Base-by-base conservation (phyloP, 805 yeast species). In the Schizosaccharomyces pombe region DNA sequence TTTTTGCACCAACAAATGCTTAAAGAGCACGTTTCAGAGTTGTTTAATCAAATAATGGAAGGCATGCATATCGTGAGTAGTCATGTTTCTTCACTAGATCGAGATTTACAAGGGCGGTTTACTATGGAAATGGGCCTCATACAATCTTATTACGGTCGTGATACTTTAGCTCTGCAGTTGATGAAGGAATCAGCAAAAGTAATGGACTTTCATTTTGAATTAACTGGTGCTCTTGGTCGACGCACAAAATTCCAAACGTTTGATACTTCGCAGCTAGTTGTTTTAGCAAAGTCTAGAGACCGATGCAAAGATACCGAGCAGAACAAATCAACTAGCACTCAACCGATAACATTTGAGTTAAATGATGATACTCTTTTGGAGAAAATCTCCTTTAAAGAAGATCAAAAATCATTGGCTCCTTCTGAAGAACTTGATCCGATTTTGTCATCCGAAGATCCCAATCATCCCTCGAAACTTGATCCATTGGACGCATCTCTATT, bases 201-300 rank as follows among this genome's bases (percentile, higher is more conserved):
- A 5, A 55, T 57, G 16, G 60, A 59, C 1, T 71, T 85, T 52
- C 68, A 75, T 53, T 75, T 80, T 58, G 75, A 80, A 0, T 67
- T 89, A 51, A 82, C 96, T 1, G 97, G 97, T 59, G 83, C 91
- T 55, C 79, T 79, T 60, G 95, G 95, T 8, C 81, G 79, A 63
- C 73, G 91, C 62, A 89, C 97, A 3, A 83, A 83, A 64, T 84
- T 70, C 64, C 97, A 89, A 67, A 72, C 73, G 52, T 72, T 70
- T 33, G 76, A 79, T n/a, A 75, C 80, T 28, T 75, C 95, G 0
- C 77, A 85, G 40, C 73, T 89, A 57, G 74, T 87, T 14, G 75
- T 85, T 28, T 67, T 89, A 22, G 97, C 97, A 1, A 74, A 76
- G 24, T 52, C 54, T 19, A 28, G 54, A 12, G 30, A 37, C 16